Evolutionary conservation across 345 rosid species (phyloP).

Genomic region (Gossypium arboreum): DNA sequence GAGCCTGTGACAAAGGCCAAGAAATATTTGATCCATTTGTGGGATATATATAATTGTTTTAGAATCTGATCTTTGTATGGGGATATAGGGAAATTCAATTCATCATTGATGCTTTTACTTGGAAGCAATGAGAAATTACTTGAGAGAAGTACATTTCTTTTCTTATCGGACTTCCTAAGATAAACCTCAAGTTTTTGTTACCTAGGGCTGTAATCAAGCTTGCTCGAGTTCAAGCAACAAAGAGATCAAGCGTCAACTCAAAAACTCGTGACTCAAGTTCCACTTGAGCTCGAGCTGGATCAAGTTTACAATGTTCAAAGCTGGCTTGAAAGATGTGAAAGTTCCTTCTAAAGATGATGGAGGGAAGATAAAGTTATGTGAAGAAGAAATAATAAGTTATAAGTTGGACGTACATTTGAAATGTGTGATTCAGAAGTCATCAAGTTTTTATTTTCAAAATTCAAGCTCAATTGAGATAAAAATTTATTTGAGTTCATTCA

Average conservation of each 20-base stretch:
- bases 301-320: neutral
- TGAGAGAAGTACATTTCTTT: neutral
- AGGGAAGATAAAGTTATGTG: too few relatives aligned
- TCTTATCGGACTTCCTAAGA: neutral
- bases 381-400: too few relatives aligned
- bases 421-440: too few relatives aligned
- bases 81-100: too few relatives aligned
- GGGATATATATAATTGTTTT: neutral
- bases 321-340: neutral
- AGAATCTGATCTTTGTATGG: neutral
- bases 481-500: too few relatives aligned
- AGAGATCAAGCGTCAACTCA: neutral
- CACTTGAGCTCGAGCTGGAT: neutral
- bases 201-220: neutral
- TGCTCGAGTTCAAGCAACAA: neutral
- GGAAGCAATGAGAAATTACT: neutral
- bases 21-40: neutral
- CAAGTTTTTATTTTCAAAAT: neutral
- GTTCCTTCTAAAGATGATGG: neutral
- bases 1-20: constrained; percentile 2
- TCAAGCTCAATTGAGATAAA: neutral
- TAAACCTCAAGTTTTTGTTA: neutral
- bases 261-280: neutral
- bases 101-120: neutral
- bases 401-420: too few relatives aligned